These are phyloP conservation scores for Ganoderma resinaceum DNA, from an alignment of 1,284 basidiomycete genomes.

Conservation along the genomic window DNA sequence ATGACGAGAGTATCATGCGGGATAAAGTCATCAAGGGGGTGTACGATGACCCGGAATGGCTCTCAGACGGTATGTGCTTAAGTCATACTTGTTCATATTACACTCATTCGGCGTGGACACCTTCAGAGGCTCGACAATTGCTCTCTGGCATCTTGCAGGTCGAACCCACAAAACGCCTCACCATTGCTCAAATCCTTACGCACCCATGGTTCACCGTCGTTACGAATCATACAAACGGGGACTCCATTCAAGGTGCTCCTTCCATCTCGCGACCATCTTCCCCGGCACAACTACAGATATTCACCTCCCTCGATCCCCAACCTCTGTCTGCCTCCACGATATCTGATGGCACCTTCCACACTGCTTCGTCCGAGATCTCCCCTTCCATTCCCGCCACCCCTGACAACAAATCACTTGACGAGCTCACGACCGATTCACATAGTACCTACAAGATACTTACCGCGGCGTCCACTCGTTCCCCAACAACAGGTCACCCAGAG, in stretches of 20 bases:
- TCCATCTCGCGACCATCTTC: conserved; percentile 38
- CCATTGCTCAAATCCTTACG: conserved; percentile 86
- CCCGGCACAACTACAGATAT: conserved; percentile 30
- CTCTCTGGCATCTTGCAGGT: conserved; percentile 82
- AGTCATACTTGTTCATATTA: neutral
- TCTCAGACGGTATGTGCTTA: conserved; percentile 72
- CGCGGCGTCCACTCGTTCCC: conserved; percentile 11
- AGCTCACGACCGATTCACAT: conserved; percentile 18
- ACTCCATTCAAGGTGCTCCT: conserved; percentile 38
- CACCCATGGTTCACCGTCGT: conserved; percentile 88
- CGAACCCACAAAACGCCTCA: conserved; percentile 79
- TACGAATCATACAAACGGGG: conserved; percentile 33
- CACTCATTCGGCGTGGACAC: neutral
- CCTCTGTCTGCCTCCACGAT: conserved; percentile 52
- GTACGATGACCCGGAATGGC: conserved; percentile 92
- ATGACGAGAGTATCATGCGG: conserved; percentile 92
- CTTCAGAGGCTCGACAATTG: conserved; percentile 83
- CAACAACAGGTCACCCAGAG: conserved; percentile 41
- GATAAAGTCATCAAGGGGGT: conserved; percentile 87
- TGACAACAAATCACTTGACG: conserved; percentile 41
- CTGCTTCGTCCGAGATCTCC: conserved; percentile 58
- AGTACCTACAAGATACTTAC: conserved; percentile 49
- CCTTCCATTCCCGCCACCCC: conserved; percentile 65
- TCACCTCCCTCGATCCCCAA: conserved; percentile 40
- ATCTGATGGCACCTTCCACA: conserved; percentile 61